Evolutionary conservation across 202 grass and related monocot species (phyloP).

Genomic region (Tripidium arundinaceum): DNA sequence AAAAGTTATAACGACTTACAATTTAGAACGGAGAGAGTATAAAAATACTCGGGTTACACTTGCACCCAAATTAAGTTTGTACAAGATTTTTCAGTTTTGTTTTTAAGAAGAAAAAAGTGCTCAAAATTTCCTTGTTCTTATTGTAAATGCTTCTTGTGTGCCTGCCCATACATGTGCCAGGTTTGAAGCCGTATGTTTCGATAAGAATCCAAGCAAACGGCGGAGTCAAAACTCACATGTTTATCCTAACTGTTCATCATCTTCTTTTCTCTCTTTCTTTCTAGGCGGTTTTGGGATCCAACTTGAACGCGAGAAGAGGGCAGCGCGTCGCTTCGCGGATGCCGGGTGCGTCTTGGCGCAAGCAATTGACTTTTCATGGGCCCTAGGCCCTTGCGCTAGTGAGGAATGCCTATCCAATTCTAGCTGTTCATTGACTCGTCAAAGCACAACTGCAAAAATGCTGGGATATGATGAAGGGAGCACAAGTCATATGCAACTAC

Average conservation of each 20-base stretch:
- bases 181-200: neutral
- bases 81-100: no score
- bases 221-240: slow-evolving; percentile 8
- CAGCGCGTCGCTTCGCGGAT: no score
- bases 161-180: neutral
- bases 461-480: neutral
- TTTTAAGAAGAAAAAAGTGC: no score
- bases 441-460: neutral
- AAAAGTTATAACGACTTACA: no score
- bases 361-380: slow-evolving; percentile 18
- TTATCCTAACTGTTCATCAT: neutral
- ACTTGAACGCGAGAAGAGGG: no score
- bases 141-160: no score
- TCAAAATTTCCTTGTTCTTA: no score
- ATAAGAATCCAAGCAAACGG: neutral
- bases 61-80: no score
- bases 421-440: neutral
- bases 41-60: no score
- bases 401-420: neutral
- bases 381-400: neutral
- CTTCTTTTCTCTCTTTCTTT: neutral
- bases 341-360: neutral
- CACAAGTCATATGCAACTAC: neutral
- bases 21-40: no score
- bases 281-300: neutral